Base-by-base conservation (phyloP, 1,284 basidiomycete genomes). In the Flammula alnicola region DNA sequence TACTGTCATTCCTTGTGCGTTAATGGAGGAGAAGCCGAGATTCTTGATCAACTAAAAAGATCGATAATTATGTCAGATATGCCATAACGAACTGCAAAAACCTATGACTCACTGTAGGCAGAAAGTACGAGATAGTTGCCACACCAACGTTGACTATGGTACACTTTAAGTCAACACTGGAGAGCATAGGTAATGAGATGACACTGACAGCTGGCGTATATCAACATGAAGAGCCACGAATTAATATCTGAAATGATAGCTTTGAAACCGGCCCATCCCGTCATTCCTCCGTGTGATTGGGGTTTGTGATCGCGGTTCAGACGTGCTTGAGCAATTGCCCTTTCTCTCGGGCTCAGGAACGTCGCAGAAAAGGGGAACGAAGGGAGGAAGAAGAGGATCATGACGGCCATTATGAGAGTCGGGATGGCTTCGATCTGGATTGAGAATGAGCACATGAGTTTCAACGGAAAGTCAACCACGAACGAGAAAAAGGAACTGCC, bases 401-500 rank as follows among this genome's bases (percentile, higher is more conserved):
- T 62, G 46, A 69, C 27, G 0, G 74, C 76, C 77, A 80, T 78
- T 30, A 78, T 60, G 5, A 80, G 52, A 2, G 78, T 79, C 4
- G 79, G 79, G 22, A 81, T 78, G 5, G 73, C 78, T 56, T 80
- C 78, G 36, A 80, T 73, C 78, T 80, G 46, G 6, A 42, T 11
- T 12, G 7, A 30, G 38, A n/a, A 30, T 44, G 8, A 44, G 17
- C 30, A 20, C 33, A 6, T 8, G n/a, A 42, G 36, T 41, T 26
- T 19, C 11, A 4, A 10, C 9, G 5, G 22, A 17, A 19, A n/a
- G n/a, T 4, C 16, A 32, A 36, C 27, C 12, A 61, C 71, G 16
- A 54, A 79, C 78, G 16, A 81, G 66, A 63, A 78, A 81, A 12
- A 81, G 69, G 56, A 81, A 81, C 56, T 81, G 79, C 79, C 79